phyloP scores from a whole-genome alignment of 257 asterid species.

The Thymus quinquecostatus region DNA sequence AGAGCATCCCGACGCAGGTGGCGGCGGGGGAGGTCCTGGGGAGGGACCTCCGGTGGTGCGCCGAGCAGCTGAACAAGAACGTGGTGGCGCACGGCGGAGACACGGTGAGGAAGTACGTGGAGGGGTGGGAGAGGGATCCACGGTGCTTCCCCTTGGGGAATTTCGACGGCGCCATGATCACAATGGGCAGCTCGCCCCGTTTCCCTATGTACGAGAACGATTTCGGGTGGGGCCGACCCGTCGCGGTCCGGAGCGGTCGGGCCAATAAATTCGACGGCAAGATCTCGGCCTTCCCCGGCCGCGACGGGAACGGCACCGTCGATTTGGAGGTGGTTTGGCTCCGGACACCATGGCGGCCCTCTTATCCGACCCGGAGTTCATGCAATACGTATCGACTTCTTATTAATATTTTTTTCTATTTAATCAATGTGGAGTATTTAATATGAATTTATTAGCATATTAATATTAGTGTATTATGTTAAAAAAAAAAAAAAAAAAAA shows the following conservation, averaged over 20 bases:
- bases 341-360: constrained; percentile 50
- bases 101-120: constrained; percentile 42
- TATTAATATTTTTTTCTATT: neutral
- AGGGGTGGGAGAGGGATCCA: constrained; percentile 52
- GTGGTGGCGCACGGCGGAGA: constrained; percentile 48
- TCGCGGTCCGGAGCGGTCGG: constrained; percentile 48
- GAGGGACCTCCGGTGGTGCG: constrained; percentile 53
- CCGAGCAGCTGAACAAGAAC: constrained; percentile 47
- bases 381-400: constrained; percentile 42
- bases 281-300: constrained; percentile 57
- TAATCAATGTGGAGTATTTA: too few species aligned
- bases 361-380: constrained; percentile 48
- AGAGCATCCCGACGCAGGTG: constrained; percentile 56
- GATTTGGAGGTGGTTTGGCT: constrained; percentile 56
- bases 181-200: constrained; percentile 54
- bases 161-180: constrained; percentile 60
- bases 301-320: constrained; percentile 46
- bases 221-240: constrained; percentile 61
- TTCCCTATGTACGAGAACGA: constrained; percentile 59
- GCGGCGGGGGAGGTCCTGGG: constrained; percentile 51
- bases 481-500: too few species aligned
- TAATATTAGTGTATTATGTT: too few species aligned
- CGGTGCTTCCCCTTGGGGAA: constrained; percentile 61
- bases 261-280: constrained; percentile 65
- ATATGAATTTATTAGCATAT: too few species aligned